Evolutionary conservation across 2,329 filamentous ascomycete species (phyloP).

Genomic region (Colletotrichum magnum): DNA sequence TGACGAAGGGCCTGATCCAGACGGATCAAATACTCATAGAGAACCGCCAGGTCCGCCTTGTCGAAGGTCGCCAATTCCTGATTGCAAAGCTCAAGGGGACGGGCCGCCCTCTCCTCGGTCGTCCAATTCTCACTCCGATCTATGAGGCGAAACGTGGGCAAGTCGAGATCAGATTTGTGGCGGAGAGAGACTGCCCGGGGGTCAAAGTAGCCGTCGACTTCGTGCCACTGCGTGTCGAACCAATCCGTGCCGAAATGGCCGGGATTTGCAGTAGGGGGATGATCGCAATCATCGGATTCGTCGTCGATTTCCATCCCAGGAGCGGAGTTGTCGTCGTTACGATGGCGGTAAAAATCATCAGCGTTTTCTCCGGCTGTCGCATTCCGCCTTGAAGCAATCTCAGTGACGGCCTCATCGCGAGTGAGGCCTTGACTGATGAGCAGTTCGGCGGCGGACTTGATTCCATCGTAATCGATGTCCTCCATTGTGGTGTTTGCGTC

Average conservation of each 20-base stretch:
- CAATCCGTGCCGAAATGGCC: neutral
- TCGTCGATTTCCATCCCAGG: too few relatives aligned
- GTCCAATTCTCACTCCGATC: neutral
- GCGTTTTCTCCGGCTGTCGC: too few relatives aligned
- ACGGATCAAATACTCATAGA: neutral
- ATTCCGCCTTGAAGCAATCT: too few relatives aligned
- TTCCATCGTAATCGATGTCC: too few relatives aligned
- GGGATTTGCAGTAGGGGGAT: neutral
- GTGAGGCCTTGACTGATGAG: too few relatives aligned
- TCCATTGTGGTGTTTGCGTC: too few relatives aligned
- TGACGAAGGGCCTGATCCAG: constrained; percentile 3
- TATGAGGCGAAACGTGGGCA: neutral
- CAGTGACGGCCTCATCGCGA: too few relatives aligned
- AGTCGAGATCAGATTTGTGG: neutral
- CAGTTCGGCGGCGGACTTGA: too few relatives aligned
- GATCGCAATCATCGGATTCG: too few relatives aligned
- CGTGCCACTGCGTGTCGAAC: neutral
- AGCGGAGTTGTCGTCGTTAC: too few relatives aligned
- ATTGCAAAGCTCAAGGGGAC: neutral
- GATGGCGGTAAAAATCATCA: too few relatives aligned
- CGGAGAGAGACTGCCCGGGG: too few relatives aligned
- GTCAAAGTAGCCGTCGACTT: neutral
- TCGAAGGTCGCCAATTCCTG: neutral
- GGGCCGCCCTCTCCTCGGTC: neutral
- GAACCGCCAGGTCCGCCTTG: neutral